Base-by-base conservation (phyloP, 1,139 yeast genomes). In the Kluyveromyces sp. region DNA sequence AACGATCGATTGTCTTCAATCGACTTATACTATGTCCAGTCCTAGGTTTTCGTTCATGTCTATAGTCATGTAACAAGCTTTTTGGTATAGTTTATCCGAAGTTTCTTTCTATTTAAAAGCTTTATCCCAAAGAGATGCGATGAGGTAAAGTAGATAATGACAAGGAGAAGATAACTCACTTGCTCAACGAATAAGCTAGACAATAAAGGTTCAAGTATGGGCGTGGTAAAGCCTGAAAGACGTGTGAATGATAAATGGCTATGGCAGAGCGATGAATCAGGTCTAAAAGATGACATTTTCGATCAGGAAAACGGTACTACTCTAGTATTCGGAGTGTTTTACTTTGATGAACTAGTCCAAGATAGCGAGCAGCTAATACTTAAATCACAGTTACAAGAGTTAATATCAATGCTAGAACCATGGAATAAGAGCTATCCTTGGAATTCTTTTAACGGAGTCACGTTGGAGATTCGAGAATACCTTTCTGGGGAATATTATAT, bases 381-480 rank as follows among this genome's bases (percentile, higher is more conserved):
- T 3, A 45, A 41, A 25, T 33, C 39, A 21, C 27, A 37, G 5
- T 48, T 48, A 26, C 41, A 51, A 1, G 59, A 59, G 32, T 43
- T 72, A 4, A 30, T 48, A 3, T 39, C 51, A 1, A 59, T 61
- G 35, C 53, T 76, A n/a, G 46, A 53, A 2, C 72, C 73, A 0
- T 78, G 77, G 69, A 51, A 65, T 25, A 45, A 56, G 0, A 52
- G 60, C 45, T 78, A 71, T 51, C 73, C 78, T 0, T 78, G 78
- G 78, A 60, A 60, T 15, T 55, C 54, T 29, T 54, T 67, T 43
- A 52, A 53, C 37, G 56, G 58, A 4, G 50, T 61, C 4, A 7
- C 43, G 6, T 4, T 55, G 10, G 42, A 46, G 7, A 35, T 49
- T 2, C 48, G 50, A 28, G 39, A 34, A 25, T 28, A 39, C 31